Base-by-base conservation (phyloP, 75 land plant species). In the Pinus taeda region DNA sequence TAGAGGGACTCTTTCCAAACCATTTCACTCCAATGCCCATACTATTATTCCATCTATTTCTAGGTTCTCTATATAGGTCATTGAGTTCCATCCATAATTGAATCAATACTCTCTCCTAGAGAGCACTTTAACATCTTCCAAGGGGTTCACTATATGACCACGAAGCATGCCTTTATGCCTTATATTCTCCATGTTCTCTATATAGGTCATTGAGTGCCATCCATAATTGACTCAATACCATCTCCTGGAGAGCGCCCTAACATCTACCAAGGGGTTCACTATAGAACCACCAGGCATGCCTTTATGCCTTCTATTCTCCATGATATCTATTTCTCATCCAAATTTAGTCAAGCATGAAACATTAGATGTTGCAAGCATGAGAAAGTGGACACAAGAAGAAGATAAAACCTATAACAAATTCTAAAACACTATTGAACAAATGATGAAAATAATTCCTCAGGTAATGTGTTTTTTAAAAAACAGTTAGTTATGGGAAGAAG, bases 111-210 rank as follows among this genome's bases (percentile, higher is more conserved):
- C 7, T 21, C 59, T 57, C 75, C 30, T 53, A 11, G 12, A 55
- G 3, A 59, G 2, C 1, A 14, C 59, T 39, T 18, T 60, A 11
- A 81, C 22, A 22, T 81, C 82, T 33, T 76, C 79, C n/a, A 82
- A 45, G 20, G 83, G 83, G 22, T 82, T 78, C 56, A 82, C 75
- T 3, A 82, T 37, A 59, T 71, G 18, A 55, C 60, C 76, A 13
- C 74, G 57, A 22, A 13, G 61, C 57, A 60, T 29, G 36, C 75
- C 59, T 63, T 66, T 61, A 24, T 53, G 56, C 75, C 26, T 26
- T 26, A 26, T 26, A 26, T 26, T 26, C 26, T 26, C 26, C 26
- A 26, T 26, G 26, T 26, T 26, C 26, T 26, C 26, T 26, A 26
- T 26, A 26, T 26, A 26, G 26, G 0, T 26, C 26, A 0, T 26